A percentile compares a stretch with the other conserved stretches of the same genome.
phyloP scores from a whole-genome alignment of 2,329 filamentous ascomycete species.

The Exophiala xenobiotica region DNA sequence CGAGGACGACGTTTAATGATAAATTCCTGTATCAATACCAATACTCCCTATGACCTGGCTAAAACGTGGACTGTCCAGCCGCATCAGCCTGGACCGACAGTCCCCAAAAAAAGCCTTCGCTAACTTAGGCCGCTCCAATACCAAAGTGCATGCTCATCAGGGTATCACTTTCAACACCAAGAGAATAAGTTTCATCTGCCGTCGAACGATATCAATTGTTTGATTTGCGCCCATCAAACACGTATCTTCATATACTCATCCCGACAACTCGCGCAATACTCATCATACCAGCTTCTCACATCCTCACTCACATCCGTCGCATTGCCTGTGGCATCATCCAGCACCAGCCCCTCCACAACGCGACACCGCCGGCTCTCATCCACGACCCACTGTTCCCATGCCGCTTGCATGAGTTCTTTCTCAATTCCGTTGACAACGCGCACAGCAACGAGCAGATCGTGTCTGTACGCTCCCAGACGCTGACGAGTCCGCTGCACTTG shows the following conservation, averaged over 20 bases:
- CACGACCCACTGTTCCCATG: constrained; percentile 90
- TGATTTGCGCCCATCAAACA: constrained; percentile 6
- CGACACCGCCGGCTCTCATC: constrained; percentile 77
- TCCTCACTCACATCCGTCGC: constrained; percentile 29
- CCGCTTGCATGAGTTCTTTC: constrained; percentile 76
- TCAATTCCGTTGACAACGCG: constrained; percentile 88
- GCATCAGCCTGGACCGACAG: no score
- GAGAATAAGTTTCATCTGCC: no score
- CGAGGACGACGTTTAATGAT: no score
- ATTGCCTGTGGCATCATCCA: constrained; percentile 32
- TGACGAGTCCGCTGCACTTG: constrained; percentile 77
- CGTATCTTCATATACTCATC: constrained; percentile 24
- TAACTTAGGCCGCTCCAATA: neutral
- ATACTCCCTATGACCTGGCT: no score
- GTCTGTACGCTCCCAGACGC: constrained; percentile 76
- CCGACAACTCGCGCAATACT: constrained; percentile 63
- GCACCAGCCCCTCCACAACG: constrained; percentile 54
- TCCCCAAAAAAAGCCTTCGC: neutral
- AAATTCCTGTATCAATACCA: no score
- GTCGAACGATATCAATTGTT: no score
- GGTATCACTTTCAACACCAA: no score
- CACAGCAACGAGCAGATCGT: constrained; percentile 88
- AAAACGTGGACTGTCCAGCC: no score
- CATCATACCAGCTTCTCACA: constrained; percentile 52
- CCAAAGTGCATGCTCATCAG: neutral